These are phyloP conservation scores for Aspergillus ustus DNA, from an alignment of 2,329 filamentous ascomycete species.

Conservation along the genomic window DNA sequence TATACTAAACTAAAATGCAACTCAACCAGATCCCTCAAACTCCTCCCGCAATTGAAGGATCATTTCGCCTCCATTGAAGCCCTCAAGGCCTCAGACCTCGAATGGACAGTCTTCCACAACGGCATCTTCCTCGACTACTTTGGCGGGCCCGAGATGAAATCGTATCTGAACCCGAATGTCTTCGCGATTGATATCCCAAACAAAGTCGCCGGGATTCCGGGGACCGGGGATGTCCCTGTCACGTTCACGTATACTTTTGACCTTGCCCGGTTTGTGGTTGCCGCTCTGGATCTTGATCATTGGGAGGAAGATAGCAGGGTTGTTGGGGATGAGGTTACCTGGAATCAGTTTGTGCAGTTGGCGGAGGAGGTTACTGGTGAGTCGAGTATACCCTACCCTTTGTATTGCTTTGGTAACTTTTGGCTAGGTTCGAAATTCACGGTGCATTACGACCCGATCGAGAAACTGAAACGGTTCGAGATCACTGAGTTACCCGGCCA, in stretches of 20 bases:
- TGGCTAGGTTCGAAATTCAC: slow-evolving; percentile 31
- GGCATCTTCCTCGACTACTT: slow-evolving; percentile 20
- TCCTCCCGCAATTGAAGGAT: slow-evolving; percentile 11
- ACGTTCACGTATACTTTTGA: slow-evolving; percentile 32
- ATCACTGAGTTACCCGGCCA: slow-evolving; percentile 37
- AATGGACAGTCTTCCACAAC: slow-evolving; percentile 27
- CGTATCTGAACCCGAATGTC: slow-evolving; percentile 23
- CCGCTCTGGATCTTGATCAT: slow-evolving; percentile 17
- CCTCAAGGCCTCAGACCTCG: slow-evolving; percentile 12
- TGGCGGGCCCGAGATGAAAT: slow-evolving; percentile 20
- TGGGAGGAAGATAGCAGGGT: slow-evolving; percentile 27
- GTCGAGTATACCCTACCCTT: not conserved
- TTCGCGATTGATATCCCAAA: slow-evolving; percentile 26
- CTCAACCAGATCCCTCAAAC: not conserved
- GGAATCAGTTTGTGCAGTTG: slow-evolving; percentile 30
- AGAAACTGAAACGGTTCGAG: slow-evolving; percentile 34
- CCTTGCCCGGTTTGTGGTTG: slow-evolving; percentile 28
- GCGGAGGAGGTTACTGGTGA: slow-evolving; percentile 27
- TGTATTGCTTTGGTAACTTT: not conserved
- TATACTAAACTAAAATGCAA: no score
- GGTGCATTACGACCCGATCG: slow-evolving; percentile 33
- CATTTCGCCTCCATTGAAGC: slow-evolving; percentile 11
- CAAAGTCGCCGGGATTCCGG: slow-evolving; percentile 29
- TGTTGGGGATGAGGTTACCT: slow-evolving; percentile 31
- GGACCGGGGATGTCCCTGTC: slow-evolving; percentile 22